Conservation (phyloP, 371 early-diverging fungal genomes). For the Synchytrium microbalum region DNA sequence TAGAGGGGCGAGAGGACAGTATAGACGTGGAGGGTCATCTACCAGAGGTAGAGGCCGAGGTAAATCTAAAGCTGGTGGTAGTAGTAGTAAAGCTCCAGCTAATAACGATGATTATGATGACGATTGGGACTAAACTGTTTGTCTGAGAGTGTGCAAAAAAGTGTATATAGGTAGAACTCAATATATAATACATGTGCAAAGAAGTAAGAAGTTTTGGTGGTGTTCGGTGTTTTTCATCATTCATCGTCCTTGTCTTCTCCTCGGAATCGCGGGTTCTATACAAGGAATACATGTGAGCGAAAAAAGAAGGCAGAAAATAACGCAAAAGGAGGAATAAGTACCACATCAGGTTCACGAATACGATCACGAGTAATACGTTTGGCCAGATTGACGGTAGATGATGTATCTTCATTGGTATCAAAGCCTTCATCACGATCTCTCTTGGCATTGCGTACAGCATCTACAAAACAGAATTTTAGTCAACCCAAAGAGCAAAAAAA, state of each 20-base stretch:
- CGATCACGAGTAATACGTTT: not conserved
- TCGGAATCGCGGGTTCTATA: constrained; percentile 4
- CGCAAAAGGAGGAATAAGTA: not conserved
- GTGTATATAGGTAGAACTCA: too few relatives aligned
- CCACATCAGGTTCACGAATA: not conserved
- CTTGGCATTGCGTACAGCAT: not conserved
- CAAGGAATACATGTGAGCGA: not conserved
- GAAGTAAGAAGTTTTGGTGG: constrained; percentile 7
- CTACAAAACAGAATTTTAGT: not conserved
- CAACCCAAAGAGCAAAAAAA: not conserved
- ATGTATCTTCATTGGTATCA: not conserved
- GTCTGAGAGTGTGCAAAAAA: too few relatives aligned
- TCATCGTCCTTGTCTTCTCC: constrained; percentile 1
- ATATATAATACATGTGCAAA: too few relatives aligned
- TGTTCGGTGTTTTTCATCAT: not conserved
- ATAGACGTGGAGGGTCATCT: not conserved
- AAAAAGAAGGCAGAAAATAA: not conserved
- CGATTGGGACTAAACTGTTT: too few relatives aligned
- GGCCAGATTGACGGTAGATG: too few relatives aligned
- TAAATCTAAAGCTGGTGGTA: too few relatives aligned
- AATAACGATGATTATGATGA: too few relatives aligned
- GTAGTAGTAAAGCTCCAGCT: too few relatives aligned
- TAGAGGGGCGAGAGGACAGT: not conserved
- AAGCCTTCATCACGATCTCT: not conserved
- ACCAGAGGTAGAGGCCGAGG: constrained; percentile 13